Base-by-base conservation (phyloP, 805 yeast species). In the Wickerhamiella allomyrinae region DNA sequence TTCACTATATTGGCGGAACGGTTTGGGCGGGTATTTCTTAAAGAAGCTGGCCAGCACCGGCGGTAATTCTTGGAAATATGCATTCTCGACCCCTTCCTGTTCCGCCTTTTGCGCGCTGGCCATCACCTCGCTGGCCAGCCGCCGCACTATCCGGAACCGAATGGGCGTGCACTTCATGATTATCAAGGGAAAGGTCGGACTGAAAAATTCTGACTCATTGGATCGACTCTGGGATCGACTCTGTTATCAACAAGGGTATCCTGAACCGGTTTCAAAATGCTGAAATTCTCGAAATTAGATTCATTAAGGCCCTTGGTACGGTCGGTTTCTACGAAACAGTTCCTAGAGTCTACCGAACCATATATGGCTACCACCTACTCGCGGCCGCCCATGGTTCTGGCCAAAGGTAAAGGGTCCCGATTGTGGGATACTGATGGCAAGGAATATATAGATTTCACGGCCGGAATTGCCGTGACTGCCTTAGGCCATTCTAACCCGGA, bases 381-480 rank as follows among this genome's bases (percentile, higher is more conserved):
- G 23, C 56, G 64, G 6, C 65, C 66, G 10, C 68, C 75, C 37
- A 60, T 86, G 39, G 81, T 85, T 14, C 68, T 89, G 43, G 76
- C 79, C 39, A 79, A 77, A 46, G 98, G 95, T 27, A 62, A 75
- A 51, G 95, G 94, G 15, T 74, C 86, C n/a, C 67, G 68, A 41
- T 58, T 91, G 42, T 86, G 77, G 68, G 98, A 91, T 59, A 61
- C 79, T 39, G 85, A 83, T 52, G 79, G 80, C 46, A 59, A 60
- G 38, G 71, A 79, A 57, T 91, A 79, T 56, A 69, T 91, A 40
- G 98, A 91, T 58, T 89, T 91, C 62, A 78, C 89, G 1, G 86
- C 96, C 2, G 98, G 98, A 41, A 89, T 91, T 51, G 97, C 98
- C 1, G 98, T 91, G 13, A 89, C 95, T n/a, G 79, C 83, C 1